Conservation (phyloP, 768 basidiomycete genomes). For the Pulveroboletus sp. region DNA sequence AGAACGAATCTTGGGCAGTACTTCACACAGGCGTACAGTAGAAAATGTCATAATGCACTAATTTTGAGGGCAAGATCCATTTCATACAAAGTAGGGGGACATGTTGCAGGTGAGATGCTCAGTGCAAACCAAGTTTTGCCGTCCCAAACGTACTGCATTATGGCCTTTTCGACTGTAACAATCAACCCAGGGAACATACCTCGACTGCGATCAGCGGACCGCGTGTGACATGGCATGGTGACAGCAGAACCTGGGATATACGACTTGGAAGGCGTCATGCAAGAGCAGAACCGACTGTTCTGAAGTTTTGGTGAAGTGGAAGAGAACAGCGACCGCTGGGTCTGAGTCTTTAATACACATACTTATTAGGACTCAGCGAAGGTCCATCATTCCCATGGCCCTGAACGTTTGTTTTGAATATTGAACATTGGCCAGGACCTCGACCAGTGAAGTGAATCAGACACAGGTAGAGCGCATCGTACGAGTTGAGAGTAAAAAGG, state of each 20-base stretch:
- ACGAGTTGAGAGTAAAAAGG: too few relatives aligned
- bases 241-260: background rate
- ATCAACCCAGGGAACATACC: constrained; percentile 13
- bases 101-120: constrained; percentile 2
- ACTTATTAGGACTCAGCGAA: too few relatives aligned
- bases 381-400: too few relatives aligned
- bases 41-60: constrained; percentile 28
- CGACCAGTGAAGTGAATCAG: too few relatives aligned
- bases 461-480: too few relatives aligned
- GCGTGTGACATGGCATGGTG: background rate
- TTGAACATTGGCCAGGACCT: too few relatives aligned
- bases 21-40: constrained; percentile 6
- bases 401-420: too few relatives aligned
- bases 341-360: too few relatives aligned
- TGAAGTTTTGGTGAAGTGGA: background rate
- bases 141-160: constrained; percentile 26
- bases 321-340: too few relatives aligned
- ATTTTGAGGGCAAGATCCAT: constrained; percentile 8
- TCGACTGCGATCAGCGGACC: background rate
- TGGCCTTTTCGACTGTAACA: constrained; percentile 17
- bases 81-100: constrained; percentile 3
- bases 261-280: too few relatives aligned
- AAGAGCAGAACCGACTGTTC: background rate
- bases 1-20: constrained; percentile 1
- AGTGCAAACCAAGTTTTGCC: constrained; percentile 12